Evolutionary conservation across 805 yeast species (phyloP).

Genomic region (Candida khao-thaluensis): DNA sequence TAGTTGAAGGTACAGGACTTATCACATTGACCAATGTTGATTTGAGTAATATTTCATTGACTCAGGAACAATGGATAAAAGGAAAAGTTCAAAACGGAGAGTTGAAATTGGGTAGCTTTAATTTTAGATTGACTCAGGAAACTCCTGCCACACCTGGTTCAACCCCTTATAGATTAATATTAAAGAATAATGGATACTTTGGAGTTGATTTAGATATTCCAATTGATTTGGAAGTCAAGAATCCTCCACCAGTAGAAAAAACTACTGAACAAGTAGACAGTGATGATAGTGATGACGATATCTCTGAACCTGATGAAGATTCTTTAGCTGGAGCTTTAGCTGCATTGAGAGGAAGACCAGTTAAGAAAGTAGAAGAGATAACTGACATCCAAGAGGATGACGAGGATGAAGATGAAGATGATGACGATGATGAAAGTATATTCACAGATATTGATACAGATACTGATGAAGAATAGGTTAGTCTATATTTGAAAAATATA

Average conservation of each 20-base stretch:
- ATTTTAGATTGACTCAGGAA: conserved; percentile 69
- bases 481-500: not conserved
- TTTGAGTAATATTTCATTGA: conserved; percentile 52
- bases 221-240: conserved; percentile 65
- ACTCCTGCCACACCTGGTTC: conserved; percentile 73
- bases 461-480: conserved; percentile 39
- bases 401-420: conserved; percentile 41
- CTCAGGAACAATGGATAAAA: conserved; percentile 51
- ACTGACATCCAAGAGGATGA: conserved; percentile 20
- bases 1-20: conserved; percentile 63
- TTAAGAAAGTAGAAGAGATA: conserved; percentile 31
- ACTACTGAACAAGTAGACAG: conserved; percentile 34
- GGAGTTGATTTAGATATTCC: conserved; percentile 79
- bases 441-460: conserved; percentile 47
- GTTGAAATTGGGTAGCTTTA: conserved; percentile 66
- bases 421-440: conserved; percentile 37
- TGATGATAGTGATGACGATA: conserved; percentile 42
- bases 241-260: conserved; percentile 28
- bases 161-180: conserved; percentile 64
- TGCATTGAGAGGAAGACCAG: conserved; percentile 60
- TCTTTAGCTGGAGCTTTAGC: conserved; percentile 75
- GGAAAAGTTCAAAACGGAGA: conserved; percentile 24
- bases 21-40: conserved; percentile 50
- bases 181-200: conserved; percentile 75
- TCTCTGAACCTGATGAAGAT: conserved; percentile 74